Conservation (phyloP, 495 filamentous ascomycete species). For the Melanomma pulvis-pyrius region DNA sequence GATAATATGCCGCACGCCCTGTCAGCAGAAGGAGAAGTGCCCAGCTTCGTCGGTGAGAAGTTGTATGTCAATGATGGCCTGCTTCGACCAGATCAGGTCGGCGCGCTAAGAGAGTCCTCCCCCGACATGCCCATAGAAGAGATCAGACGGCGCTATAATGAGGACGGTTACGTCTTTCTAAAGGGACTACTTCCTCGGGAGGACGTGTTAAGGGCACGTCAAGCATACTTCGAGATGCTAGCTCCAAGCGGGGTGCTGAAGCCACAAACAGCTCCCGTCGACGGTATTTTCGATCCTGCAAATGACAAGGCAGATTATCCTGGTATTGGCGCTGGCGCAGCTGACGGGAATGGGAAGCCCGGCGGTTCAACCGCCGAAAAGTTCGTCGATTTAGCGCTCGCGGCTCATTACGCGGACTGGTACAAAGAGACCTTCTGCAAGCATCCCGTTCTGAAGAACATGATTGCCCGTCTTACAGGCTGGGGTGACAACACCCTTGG, state of each 20-base stretch:
- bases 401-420: slow-evolving; percentile 61
- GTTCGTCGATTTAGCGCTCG: slow-evolving; percentile 59
- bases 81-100: slow-evolving; percentile 53
- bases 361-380: slow-evolving; percentile 47
- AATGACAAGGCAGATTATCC: slow-evolving; percentile 56
- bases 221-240: slow-evolving; percentile 61
- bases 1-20: slow-evolving; percentile 26
- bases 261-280: slow-evolving; percentile 44
- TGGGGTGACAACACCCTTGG: slow-evolving; percentile 58
- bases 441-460: slow-evolving; percentile 56
- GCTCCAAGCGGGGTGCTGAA: slow-evolving; percentile 60
- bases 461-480: slow-evolving; percentile 56
- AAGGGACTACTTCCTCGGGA: slow-evolving; percentile 61
- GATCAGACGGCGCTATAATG: slow-evolving; percentile 55
- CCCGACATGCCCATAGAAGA: slow-evolving; percentile 48
- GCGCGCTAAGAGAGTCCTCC: slow-evolving; percentile 47
- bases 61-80: slow-evolving; percentile 57
- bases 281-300: slow-evolving; percentile 55
- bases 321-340: slow-evolving; percentile 60
- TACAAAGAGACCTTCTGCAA: slow-evolving; percentile 61
- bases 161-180: slow-evolving; percentile 64
- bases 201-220: slow-evolving; percentile 59
- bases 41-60: slow-evolving; percentile 19
- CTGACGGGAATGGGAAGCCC: slow-evolving; percentile 54
- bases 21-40: slow-evolving; percentile 11